Conservation (phyloP, 352 stramenopile genomes). For the Globisporangium carolinianum region DNA sequence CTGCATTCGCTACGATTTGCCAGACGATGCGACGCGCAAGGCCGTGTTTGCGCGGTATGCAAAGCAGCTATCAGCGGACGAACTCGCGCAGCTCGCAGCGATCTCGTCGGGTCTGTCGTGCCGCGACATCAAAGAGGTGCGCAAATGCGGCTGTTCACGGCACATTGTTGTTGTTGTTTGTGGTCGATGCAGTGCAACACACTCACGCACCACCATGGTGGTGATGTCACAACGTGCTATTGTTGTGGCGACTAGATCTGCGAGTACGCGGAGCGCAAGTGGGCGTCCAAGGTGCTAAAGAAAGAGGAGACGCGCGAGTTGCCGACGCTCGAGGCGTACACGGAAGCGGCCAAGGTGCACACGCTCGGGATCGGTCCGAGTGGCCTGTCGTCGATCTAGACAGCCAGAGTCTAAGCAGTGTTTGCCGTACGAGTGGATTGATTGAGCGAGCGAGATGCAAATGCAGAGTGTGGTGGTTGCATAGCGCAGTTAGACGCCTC, state of each 20-base stretch:
- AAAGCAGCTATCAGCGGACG: constrained; percentile 78
- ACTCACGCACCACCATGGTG: too few relatives aligned
- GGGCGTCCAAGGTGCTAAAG: constrained; percentile 86
- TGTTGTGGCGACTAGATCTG: constrained; percentile 53
- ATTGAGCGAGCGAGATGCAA: too few relatives aligned
- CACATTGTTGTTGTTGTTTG: neutral
- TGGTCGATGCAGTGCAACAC: too few relatives aligned
- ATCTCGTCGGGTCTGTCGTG: constrained; percentile 86
- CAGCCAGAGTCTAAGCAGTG: constrained; percentile 21
- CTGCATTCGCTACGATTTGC: constrained; percentile 89
- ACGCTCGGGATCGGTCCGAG: constrained; percentile 36
- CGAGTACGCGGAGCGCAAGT: constrained; percentile 90
- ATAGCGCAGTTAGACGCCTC: neutral
- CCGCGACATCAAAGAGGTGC: constrained; percentile 92
- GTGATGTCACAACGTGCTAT: neutral
- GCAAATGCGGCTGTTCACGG: neutral
- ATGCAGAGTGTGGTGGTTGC: too few relatives aligned
- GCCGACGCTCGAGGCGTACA: constrained; percentile 59
- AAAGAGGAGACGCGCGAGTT: constrained; percentile 74
- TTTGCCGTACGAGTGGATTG: too few relatives aligned
- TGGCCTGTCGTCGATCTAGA: constrained; percentile 41
- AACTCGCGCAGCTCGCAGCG: constrained; percentile 70
- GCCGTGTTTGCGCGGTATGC: constrained; percentile 88
- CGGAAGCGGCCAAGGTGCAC: constrained; percentile 71
- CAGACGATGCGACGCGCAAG: constrained; percentile 69